Evolutionary conservation across 148 eudicot species (phyloP).

Genomic region (Dianthus caryophyllus): DNA sequence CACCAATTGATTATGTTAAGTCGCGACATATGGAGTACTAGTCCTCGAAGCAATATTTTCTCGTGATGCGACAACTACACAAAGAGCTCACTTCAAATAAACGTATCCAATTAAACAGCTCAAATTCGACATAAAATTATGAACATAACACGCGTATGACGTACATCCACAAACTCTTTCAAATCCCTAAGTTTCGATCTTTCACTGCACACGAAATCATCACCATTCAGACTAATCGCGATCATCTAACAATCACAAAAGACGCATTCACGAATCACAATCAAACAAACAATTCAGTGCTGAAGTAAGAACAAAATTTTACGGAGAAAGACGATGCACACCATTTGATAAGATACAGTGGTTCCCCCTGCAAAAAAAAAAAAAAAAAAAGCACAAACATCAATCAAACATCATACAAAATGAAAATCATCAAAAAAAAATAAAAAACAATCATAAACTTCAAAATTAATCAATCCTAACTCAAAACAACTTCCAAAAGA

Average conservation of each 20-base stretch:
- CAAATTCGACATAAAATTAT: background rate
- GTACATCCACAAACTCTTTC: background rate
- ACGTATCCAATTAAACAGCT: background rate
- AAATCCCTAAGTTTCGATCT: background rate
- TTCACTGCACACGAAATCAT: background rate
- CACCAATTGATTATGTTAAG: background rate
- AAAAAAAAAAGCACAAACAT: conserved; percentile 20
- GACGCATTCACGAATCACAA: background rate
- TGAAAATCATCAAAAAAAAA: conserved; percentile 11
- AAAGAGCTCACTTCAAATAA: background rate
- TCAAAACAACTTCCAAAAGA: too few relatives aligned
- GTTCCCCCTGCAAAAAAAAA: conserved; percentile 49
- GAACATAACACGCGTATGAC: background rate
- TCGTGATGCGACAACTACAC: background rate
- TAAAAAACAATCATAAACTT: too few relatives aligned
- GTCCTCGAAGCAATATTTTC: background rate
- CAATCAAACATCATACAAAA: background rate
- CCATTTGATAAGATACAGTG: conserved; percentile 92
- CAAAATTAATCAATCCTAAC: too few relatives aligned
- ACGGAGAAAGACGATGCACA: conserved; percentile 40
- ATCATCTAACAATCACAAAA: background rate
- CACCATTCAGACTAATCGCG: background rate
- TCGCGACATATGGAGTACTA: too few relatives aligned
- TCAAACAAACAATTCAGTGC: background rate
- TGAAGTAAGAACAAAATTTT: too few relatives aligned